Percentiles rank a stretch among this genome's conserved stretches.
These are phyloP conservation scores for Solanum megistacrolobum DNA, from an alignment of 257 asterid species.

Conservation along the genomic window DNA sequence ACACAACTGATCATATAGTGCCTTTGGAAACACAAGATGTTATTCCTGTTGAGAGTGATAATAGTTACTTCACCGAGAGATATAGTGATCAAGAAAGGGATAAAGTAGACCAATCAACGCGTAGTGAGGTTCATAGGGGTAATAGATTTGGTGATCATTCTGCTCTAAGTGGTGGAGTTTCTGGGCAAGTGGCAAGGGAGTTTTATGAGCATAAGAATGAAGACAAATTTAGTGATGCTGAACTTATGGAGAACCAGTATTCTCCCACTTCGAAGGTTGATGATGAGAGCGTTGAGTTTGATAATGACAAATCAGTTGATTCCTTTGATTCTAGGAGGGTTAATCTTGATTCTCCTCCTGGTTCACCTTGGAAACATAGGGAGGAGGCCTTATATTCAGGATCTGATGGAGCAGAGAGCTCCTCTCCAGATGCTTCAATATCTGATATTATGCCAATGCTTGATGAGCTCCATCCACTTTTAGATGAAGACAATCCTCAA, in stretches of 20 bases:
- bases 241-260: slow-evolving; percentile 13
- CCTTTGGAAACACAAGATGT: slow-evolving; percentile 27
- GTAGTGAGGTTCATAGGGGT: slow-evolving; percentile 17
- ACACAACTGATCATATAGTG: slow-evolving; percentile 17
- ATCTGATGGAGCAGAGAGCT: slow-evolving; percentile 73
- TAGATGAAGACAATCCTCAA: slow-evolving; percentile 49
- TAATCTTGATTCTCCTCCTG: slow-evolving; percentile 25
- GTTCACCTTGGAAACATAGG: slow-evolving; percentile 28
- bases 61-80: slow-evolving; percentile 13
- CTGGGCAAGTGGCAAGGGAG: slow-evolving; percentile 9
- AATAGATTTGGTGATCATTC: slow-evolving; percentile 4
- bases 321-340: slow-evolving; percentile 1
- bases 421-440: slow-evolving; percentile 84
- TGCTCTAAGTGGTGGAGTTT: slow-evolving; percentile 9
- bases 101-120: slow-evolving; percentile 7
- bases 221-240: slow-evolving; percentile 7
- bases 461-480: slow-evolving; percentile 80
- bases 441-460: slow-evolving; percentile 88
- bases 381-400: slow-evolving; percentile 25
- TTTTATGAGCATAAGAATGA: not conserved
- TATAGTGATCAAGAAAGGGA: slow-evolving; percentile 28
- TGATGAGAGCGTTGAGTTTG: not conserved
- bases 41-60: slow-evolving; percentile 29
- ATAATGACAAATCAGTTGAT: slow-evolving; percentile 1
- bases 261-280: not conserved